Percentiles rank a stretch among this genome's conserved stretches.
These are phyloP conservation scores for Solanum aculeatissimum DNA, from an alignment of 305 asterid genomes.

Conservation along the genomic window DNA sequence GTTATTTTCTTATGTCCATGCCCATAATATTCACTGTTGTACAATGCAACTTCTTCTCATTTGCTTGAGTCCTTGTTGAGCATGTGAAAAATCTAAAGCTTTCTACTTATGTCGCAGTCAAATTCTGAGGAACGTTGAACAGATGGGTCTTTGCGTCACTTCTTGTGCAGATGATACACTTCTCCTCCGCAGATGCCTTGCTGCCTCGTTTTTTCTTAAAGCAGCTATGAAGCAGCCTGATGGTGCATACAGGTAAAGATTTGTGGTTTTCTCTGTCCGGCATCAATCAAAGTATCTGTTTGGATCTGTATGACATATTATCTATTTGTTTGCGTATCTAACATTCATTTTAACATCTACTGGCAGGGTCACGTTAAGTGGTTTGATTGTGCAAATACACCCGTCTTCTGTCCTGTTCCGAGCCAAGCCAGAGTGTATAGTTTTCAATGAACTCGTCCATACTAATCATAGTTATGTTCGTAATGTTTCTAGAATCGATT, in stretches of 20 bases:
- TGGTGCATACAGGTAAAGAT: constrained; percentile 69
- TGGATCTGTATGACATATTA: background rate
- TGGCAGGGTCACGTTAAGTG: constrained; percentile 78
- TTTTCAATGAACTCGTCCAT: constrained; percentile 59
- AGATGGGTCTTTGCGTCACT: constrained; percentile 58
- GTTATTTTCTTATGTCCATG: background rate
- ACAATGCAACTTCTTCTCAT: background rate
- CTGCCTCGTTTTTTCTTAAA: constrained; percentile 89
- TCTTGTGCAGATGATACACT: constrained; percentile 88
- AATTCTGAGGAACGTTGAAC: constrained; percentile 62
- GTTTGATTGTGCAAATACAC: constrained; percentile 74
- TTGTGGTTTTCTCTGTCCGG: background rate
- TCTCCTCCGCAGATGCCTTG: constrained; percentile 69
- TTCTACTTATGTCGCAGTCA: constrained; percentile 38
- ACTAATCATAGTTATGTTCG: constrained; percentile 67
- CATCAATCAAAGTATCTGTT: background rate
- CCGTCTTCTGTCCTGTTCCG: constrained; percentile 77
- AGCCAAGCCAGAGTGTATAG: constrained; percentile 71
- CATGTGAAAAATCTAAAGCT: background rate
- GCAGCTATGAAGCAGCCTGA: constrained; percentile 94
- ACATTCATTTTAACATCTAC: constrained; percentile 2
- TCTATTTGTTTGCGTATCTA: background rate
- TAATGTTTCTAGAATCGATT: constrained; percentile 66
- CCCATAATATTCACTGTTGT: background rate
- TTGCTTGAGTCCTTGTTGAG: background rate